These are phyloP conservation scores for Trifolium repens DNA, from an alignment of 306 rosid species.

Conservation along the genomic window DNA sequence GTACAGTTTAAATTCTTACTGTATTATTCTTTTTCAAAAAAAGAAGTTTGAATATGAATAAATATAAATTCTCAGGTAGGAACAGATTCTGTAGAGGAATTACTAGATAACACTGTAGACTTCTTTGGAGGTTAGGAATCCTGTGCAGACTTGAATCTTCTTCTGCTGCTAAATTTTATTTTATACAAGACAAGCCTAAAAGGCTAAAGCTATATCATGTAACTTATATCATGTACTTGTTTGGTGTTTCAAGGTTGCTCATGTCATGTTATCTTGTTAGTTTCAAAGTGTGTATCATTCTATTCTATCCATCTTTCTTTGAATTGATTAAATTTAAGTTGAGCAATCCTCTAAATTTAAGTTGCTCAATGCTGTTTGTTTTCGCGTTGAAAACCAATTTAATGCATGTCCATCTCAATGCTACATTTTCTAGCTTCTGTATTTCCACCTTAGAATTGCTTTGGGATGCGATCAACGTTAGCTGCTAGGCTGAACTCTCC, in stretches of 20 bases:
- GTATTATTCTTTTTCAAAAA: background rate
- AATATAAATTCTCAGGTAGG: slow-evolving; percentile 20
- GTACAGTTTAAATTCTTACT: slow-evolving; percentile 12
- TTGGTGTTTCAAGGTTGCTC: background rate
- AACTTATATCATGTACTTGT: slow-evolving; percentile 1
- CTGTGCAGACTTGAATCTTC: background rate
- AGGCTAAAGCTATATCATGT: background rate
- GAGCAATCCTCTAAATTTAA: background rate
- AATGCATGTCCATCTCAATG: too few species aligned
- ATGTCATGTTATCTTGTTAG: background rate
- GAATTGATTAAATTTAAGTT: background rate
- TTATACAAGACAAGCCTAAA: slow-evolving; percentile 6
- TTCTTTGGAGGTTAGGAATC: background rate
- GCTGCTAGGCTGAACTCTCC: too few species aligned
- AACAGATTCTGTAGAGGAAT: slow-evolving; percentile 22
- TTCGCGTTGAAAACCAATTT: too few species aligned
- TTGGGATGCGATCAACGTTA: too few species aligned
- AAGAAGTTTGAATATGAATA: background rate
- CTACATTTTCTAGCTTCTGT: too few species aligned
- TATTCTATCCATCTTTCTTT: background rate
- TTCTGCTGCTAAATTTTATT: slow-evolving; percentile 1
- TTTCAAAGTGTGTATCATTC: too few species aligned
- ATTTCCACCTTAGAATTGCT: too few species aligned
- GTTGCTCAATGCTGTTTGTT: too few species aligned
- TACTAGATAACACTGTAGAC: slow-evolving; percentile 10